Base-by-base conservation (phyloP, 1,284 basidiomycete genomes). In the Ceratobasidium sp. region DNA sequence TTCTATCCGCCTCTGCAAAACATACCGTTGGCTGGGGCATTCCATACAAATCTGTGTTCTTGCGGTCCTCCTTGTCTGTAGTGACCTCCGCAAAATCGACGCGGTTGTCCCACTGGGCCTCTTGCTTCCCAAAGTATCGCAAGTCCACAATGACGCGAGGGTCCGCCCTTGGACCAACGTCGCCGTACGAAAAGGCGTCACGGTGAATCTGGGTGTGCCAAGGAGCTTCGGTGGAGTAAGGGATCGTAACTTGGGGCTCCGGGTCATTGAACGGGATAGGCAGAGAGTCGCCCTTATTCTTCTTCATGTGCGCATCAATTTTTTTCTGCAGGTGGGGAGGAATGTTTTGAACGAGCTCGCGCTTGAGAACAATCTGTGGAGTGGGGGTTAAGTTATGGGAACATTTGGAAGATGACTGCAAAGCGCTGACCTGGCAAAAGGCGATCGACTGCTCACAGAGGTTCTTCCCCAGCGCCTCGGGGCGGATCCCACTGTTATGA, bases 11-110 rank as follows among this genome's bases (percentile, higher is more conserved):
- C 21, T 23, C 6, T 38, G 69, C 23, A 1, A 11, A 32, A 64
- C 47, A 47, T 41, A 23, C 32, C 28, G 82, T 82, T 16, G 81
- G 78, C 75, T 82, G 82, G 35, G 81, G 81, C 81, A 82, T 81
- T n/a, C 78, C 80, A 73, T 80, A 82, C 4, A 73, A 74, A 63
- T 82, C 82, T 13, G 75, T 75, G 58, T 75, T 38, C 21, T 16
- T 73, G 74, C 61, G 76, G 30, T 57, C 72, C 11, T 47, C 13
- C 14, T 35, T 13, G 21, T 23, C 6, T 4, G 8, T 13, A 32
- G n/a, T 38, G 8, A 32, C 63, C 11, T 73, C 61, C 61, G 77
- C 74, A 75, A 81, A 81, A 9, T 70, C 47, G 32, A 82, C 44
- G 32, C 73, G 69, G 72, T 82, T 81, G 9, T 63, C 35, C 54